phyloP scores from a whole-genome alignment of 305 asterid genomes.

The Stenogyne calaminthoides region DNA sequence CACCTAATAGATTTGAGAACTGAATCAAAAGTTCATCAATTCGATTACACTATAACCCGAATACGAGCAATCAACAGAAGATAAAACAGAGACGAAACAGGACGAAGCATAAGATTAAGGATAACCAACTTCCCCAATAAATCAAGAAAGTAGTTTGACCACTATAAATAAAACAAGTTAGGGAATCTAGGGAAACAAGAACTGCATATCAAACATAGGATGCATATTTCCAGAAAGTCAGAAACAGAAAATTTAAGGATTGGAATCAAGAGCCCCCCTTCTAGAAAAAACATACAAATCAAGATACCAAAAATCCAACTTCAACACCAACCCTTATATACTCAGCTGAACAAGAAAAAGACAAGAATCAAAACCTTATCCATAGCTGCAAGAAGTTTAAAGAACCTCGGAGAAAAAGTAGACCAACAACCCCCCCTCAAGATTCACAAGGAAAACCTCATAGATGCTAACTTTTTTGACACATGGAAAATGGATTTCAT shows the following conservation, averaged over 20 bases:
- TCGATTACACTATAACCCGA: conserved; percentile 6
- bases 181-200: conserved; percentile 33
- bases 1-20: neutral
- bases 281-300: conserved; percentile 30
- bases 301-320: conserved; percentile 40
- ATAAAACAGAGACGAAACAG: conserved; percentile 4
- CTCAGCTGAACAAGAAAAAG: conserved; percentile 41
- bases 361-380: conserved; percentile 62
- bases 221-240: conserved; percentile 34
- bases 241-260: conserved; percentile 31
- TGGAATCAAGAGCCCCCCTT: conserved; percentile 26
- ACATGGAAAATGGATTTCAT: conserved; percentile 65
- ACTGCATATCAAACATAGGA: conserved; percentile 36
- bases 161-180: conserved; percentile 15
- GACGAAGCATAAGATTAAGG: conserved; percentile 10
- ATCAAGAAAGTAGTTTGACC: conserved; percentile 21
- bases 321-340: conserved; percentile 60
- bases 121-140: conserved; percentile 6
- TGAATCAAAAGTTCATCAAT: conserved; percentile 12
- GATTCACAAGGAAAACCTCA: conserved; percentile 66
- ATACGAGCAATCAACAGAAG: neutral
- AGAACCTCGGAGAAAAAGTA: conserved; percentile 34
- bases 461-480: conserved; percentile 57
- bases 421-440: conserved; percentile 40
- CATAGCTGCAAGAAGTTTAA: conserved; percentile 36